Conservation (phyloP, 768 basidiomycete species). For the Tylopilus sp. region DNA sequence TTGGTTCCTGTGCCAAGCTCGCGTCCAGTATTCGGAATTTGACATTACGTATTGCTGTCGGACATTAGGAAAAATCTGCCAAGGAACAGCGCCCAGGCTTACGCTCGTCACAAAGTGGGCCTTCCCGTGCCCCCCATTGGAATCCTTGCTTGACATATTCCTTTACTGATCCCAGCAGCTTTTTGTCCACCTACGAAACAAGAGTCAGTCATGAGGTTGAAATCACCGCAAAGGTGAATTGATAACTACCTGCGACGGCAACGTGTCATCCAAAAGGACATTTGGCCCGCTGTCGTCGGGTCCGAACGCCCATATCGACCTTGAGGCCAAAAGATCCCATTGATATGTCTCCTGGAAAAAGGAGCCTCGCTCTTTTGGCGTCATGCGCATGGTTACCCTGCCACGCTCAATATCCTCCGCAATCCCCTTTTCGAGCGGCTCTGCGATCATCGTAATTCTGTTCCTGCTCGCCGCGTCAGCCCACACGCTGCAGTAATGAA, state of each 20-base stretch:
- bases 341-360: constrained; percentile 98
- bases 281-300: constrained; percentile 96
- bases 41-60: constrained; percentile 92
- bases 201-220: background rate
- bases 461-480: constrained; percentile 55
- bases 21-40: constrained; percentile 97
- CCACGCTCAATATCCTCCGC: constrained; percentile 96
- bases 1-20: constrained; percentile 89
- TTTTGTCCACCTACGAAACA: constrained; percentile 78
- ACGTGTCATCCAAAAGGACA: constrained; percentile 89
- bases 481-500: constrained; percentile 1
- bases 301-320: constrained; percentile 99
- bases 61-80: background rate
- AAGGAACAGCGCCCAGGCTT: constrained; percentile 37
- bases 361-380: constrained; percentile 89
- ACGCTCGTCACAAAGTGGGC: constrained; percentile 98
- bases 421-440: constrained; percentile 92
- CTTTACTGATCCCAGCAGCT: constrained; percentile 80
- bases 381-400: constrained; percentile 91
- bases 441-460: constrained; percentile 98
- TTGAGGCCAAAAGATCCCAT: constrained; percentile 95
- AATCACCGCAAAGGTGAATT: background rate
- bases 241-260: constrained; percentile 78
- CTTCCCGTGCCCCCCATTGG: constrained; percentile 98
- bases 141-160: constrained; percentile 99